Conservation (phyloP, 176 grass and related monocot species). For the Juncus inflexus region DNA sequence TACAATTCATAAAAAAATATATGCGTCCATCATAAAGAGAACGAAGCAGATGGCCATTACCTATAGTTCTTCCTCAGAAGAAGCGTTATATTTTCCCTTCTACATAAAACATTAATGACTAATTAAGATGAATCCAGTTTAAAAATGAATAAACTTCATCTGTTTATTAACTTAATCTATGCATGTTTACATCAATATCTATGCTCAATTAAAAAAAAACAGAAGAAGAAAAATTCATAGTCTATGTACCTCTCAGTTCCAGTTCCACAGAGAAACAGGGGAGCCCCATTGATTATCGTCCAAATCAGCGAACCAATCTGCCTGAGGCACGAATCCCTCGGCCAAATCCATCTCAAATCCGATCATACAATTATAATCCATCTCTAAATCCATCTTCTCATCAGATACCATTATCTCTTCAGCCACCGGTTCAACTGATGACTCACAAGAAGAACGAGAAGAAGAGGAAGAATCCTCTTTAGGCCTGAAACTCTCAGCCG, state of each 20-base stretch:
- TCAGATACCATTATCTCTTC: background rate
- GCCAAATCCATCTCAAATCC: slow-evolving; percentile 41
- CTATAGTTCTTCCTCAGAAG: too few species aligned
- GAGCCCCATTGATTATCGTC: background rate
- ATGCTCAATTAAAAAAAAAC: background rate
- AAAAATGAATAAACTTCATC: background rate
- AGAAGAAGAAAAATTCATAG: background rate
- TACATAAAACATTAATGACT: background rate
- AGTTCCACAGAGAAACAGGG: slow-evolving; percentile 9
- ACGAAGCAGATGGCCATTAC: too few species aligned
- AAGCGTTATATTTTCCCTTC: background rate
- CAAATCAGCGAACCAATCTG: background rate
- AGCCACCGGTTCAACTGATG: background rate
- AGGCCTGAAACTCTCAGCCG: slow-evolving; percentile 35
- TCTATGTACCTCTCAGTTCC: background rate
- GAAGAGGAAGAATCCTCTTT: background rate
- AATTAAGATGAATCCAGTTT: background rate
- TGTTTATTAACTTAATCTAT: background rate
- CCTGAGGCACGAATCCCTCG: slow-evolving; percentile 42
- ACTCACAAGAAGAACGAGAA: background rate
- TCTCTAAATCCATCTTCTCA: background rate
- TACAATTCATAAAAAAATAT: too few species aligned
- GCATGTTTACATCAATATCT: background rate
- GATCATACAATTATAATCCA: slow-evolving; percentile 11
- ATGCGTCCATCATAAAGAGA: too few species aligned